Evolutionary conservation across 352 stramenopile species (phyloP).

Genomic region (Phytophthora hybrid): DNA sequence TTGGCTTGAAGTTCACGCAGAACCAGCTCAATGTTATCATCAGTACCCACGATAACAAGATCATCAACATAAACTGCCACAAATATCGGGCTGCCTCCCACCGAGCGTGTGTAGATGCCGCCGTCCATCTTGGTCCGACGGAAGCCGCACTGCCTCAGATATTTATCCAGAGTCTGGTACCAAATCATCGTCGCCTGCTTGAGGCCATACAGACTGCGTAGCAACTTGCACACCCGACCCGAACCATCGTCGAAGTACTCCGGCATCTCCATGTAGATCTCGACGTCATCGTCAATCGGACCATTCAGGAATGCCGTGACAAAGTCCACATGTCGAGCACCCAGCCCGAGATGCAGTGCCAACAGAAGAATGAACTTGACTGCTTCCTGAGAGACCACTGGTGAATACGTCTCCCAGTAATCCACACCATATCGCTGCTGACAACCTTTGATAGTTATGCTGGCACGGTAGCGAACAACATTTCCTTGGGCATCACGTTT

Average conservation of each 20-base stretch:
- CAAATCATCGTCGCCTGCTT: not conserved
- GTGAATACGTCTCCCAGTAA: slow-evolving; percentile 19
- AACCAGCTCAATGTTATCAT: slow-evolving; percentile 17
- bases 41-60: slow-evolving; percentile 2
- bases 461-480: not conserved
- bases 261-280: slow-evolving; percentile 21
- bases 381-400: not conserved
- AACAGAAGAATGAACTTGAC: not conserved
- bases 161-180: slow-evolving; percentile 16
- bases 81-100: slow-evolving; percentile 14
- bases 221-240: no score
- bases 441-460: slow-evolving; percentile 14
- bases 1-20: slow-evolving; percentile 3
- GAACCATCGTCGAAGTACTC: slow-evolving; percentile 16
- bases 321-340: no score
- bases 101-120: slow-evolving; percentile 9
- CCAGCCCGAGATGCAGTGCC: no score
- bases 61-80: slow-evolving; percentile 16
- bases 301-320: not conserved
- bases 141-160: slow-evolving; percentile 7
- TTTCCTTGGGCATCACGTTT: not conserved
- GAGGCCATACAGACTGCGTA: no score
- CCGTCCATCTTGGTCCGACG: slow-evolving; percentile 13
- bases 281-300: slow-evolving; percentile 3
- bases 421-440: slow-evolving; percentile 2